Percentiles rank a stretch among this genome's conserved stretches.
Conservation (phyloP, 2,329 filamentous ascomycete genomes). For the Cyanodermella asteris region DNA sequence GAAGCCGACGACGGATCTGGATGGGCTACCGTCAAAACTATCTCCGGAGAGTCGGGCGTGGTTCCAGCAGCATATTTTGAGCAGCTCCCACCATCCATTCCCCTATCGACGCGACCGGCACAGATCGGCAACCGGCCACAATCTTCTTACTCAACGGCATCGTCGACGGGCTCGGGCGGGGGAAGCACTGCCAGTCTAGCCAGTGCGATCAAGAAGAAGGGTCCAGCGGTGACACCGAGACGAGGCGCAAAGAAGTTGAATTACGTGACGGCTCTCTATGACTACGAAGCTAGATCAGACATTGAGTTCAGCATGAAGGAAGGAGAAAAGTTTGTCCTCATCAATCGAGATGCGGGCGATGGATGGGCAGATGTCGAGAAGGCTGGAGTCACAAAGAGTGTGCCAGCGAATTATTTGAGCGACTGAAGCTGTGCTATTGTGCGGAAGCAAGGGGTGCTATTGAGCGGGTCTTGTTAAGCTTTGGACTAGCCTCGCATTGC, state of each 20-base stretch:
- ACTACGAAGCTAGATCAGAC: slow-evolving; percentile 69
- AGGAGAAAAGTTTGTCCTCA: slow-evolving; percentile 76
- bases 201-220: slow-evolving; percentile 52
- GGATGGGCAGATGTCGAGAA: slow-evolving; percentile 96
- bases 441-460: background rate
- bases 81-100: slow-evolving; percentile 26
- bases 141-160: slow-evolving; percentile 57
- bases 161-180: slow-evolving; percentile 41
- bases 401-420: slow-evolving; percentile 90
- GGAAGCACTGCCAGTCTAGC: slow-evolving; percentile 19
- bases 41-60: slow-evolving; percentile 50
- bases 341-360: slow-evolving; percentile 73
- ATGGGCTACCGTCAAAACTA: slow-evolving; percentile 67
- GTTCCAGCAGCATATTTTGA: slow-evolving; percentile 80
- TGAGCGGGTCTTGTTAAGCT: background rate
- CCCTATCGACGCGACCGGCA: too few species aligned
- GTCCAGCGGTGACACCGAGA: slow-evolving; percentile 73
- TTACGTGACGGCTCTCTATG: slow-evolving; percentile 83
- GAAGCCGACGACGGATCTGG: slow-evolving; percentile 83
- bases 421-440: slow-evolving; percentile 45
- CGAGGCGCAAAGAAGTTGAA: slow-evolving; percentile 82
- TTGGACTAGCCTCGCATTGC: too few species aligned
- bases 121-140: slow-evolving; percentile 37
- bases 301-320: slow-evolving; percentile 77
- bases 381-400: slow-evolving; percentile 64